Conservation (phyloP, 768 basidiomycete species). For the Serendipita sp. region DNA sequence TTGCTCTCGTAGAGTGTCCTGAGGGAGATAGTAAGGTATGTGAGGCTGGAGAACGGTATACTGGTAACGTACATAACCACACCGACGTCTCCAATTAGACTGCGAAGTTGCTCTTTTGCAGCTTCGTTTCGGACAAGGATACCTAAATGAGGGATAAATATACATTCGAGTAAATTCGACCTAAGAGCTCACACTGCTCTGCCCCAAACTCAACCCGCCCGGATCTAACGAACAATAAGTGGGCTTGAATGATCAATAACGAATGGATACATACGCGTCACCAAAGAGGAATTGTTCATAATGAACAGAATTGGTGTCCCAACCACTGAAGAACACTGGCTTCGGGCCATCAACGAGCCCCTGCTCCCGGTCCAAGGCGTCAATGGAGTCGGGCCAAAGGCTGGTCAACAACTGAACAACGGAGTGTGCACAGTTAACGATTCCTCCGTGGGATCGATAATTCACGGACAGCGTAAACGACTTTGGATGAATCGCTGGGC, state of each 20-base stretch:
- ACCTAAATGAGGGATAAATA: conserved; percentile 28
- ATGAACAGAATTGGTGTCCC: conserved; percentile 20
- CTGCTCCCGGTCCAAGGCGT: conserved; percentile 37
- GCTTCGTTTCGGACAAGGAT: conserved; percentile 51
- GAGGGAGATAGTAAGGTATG: not conserved
- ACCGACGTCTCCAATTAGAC: conserved; percentile 42
- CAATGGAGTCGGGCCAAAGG: conserved; percentile 54
- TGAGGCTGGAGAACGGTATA: not conserved
- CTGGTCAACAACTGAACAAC: conserved; percentile 43
- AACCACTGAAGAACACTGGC: conserved; percentile 42
- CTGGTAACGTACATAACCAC: conserved; percentile 8
- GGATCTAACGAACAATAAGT: not conserved
- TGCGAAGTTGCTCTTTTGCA: conserved; percentile 31
- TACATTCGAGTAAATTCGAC: not conserved
- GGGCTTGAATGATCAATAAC: not conserved
- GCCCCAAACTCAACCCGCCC: conserved; percentile 42
- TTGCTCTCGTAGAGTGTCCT: conserved; percentile 48
- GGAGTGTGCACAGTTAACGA: conserved; percentile 54
- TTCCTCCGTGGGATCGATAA: conserved; percentile 58
- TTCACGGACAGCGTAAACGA: conserved; percentile 31
- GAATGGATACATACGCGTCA: conserved; percentile 24
- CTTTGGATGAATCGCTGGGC: not conserved
- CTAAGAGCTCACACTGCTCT: conserved; percentile 37
- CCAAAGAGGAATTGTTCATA: conserved; percentile 46
- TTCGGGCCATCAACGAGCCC: conserved; percentile 38